Percentiles rank a stretch among this genome's conserved stretches.
Evolutionary conservation across 345 rosid species (phyloP).

Genomic region (Erucastrum elatum): DNA sequence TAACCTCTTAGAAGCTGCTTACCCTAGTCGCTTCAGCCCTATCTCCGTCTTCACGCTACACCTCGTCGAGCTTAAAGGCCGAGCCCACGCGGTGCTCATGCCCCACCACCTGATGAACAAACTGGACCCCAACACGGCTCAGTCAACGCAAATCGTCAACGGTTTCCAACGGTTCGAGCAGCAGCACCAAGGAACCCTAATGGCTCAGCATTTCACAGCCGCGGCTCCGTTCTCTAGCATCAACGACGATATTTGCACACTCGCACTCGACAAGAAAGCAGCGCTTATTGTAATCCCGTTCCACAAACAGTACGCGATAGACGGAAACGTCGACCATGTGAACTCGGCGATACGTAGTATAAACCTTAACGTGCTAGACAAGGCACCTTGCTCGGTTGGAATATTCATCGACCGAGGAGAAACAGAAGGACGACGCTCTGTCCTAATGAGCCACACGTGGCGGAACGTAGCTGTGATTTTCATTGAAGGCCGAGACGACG

Average conservation of each 20-base stretch:
- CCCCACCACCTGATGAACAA: constrained; percentile 42
- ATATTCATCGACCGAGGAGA: constrained; percentile 49
- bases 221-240: constrained; percentile 53
- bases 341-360: constrained; percentile 38
- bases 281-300: constrained; percentile 51
- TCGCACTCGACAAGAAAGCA: constrained; percentile 55
- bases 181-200: constrained; percentile 34
- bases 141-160: constrained; percentile 40
- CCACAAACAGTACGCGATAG: constrained; percentile 49
- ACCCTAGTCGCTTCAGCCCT: constrained; percentile 37
- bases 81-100: constrained; percentile 37
- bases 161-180: constrained; percentile 48
- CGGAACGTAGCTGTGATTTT: constrained; percentile 45
- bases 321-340: constrained; percentile 38
- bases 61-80: constrained; percentile 41
- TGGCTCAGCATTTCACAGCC: constrained; percentile 51
- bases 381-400: constrained; percentile 57
- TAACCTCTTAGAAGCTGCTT: constrained; percentile 38
- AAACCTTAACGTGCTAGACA: constrained; percentile 52
- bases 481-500: constrained; percentile 39
- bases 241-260: constrained; percentile 60
- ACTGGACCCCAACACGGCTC: constrained; percentile 36
- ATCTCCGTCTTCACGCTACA: constrained; percentile 37
- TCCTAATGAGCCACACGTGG: constrained; percentile 7
- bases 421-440: constrained; percentile 15